Evolutionary conservation across 768 basidiomycete genomes (phyloP), one percentile per base, ranked within the genome.

Genomic region (Podaxis sp.): DNA sequence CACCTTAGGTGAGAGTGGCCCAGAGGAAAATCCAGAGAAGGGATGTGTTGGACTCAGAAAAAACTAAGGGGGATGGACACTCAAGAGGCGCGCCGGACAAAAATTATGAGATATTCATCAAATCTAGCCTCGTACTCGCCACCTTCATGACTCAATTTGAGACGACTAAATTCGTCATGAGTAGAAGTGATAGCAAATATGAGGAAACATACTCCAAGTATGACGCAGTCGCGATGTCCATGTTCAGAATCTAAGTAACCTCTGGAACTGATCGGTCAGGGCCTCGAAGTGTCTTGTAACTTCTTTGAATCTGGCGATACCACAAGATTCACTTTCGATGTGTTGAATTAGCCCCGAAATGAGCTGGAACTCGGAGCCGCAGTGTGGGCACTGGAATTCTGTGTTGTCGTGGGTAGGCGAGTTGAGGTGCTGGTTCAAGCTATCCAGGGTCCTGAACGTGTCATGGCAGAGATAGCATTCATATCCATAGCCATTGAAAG

Each of bases 401-500:
- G 75, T 78, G 1, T 80, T 76, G 65, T 80, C 71, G 68, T 90
- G 89, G 2, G 68, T 74, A 2, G 89, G 85, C 71, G 89, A 89
- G 55, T 78, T 76, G 49, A 90, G 77, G 67, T 91, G 90, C 64
- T 80, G 76, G 67, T 91, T 88, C 55, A 91, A 77, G 6, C 71
- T 74, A 0, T 15, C 11, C 12, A 89, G 78, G 0, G 74, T 67
- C 55, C 66, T 29, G 66, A 80, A 86, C 12, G 55, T 65, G 22
- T 57, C 61, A 69, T 84, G 79, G 70, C 89, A 90, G 25, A 91
- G 71, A 68, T 84, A 83, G 71, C 89, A 91, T 71, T 91, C 87
- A 70, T 78, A 91, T 4, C 65, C 74, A 4, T 0, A 4, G 0
- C 80, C 81, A 62, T 85, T 85, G 77, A 78, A 84, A 1, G 82